These are phyloP conservation scores for Cladosporium colombiae DNA, from an alignment of 2,329 filamentous ascomycete genomes.

Conservation along the genomic window DNA sequence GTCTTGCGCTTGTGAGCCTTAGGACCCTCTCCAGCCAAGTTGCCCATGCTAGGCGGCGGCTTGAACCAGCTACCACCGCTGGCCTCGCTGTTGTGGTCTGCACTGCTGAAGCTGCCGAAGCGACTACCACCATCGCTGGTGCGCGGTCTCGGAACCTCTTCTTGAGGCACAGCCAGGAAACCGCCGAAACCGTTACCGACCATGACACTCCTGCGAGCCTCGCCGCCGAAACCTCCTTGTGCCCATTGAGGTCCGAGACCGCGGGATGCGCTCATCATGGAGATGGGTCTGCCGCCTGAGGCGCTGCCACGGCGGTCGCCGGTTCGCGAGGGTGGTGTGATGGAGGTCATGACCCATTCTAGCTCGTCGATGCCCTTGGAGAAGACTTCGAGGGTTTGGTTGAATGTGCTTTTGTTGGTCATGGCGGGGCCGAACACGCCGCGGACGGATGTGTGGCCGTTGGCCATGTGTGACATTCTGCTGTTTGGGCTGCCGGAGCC, in stretches of 20 bases:
- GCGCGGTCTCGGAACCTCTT: constrained; percentile 43
- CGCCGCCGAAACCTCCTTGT: constrained; percentile 49
- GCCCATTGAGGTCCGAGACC: constrained; percentile 57
- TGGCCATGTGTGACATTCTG: constrained; percentile 28
- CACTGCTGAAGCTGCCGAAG: constrained; percentile 24
- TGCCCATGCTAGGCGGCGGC: constrained; percentile 34
- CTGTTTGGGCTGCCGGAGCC: constrained; percentile 36
- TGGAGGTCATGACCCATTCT: constrained; percentile 67
- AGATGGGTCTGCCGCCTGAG: constrained; percentile 46
- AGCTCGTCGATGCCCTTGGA: constrained; percentile 67
- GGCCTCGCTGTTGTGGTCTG: constrained; percentile 23
- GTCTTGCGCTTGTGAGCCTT: constrained; percentile 31
- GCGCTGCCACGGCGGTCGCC: constrained; percentile 41
- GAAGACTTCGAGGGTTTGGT: constrained; percentile 63
- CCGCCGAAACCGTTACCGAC: constrained; percentile 69
- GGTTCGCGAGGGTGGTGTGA: constrained; percentile 51
- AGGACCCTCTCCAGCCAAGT: constrained; percentile 15
- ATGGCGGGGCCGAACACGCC: constrained; percentile 10
- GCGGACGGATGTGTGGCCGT: constrained; percentile 25
- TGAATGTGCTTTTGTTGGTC: constrained; percentile 38
- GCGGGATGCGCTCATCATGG: constrained; percentile 47
- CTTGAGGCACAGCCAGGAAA: constrained; percentile 63
- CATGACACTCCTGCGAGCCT: constrained; percentile 61
- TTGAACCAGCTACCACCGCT: constrained; percentile 28
- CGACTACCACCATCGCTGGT: constrained; percentile 29